phyloP scores from a whole-genome alignment of 1,284 basidiomycete species.

The Cryptococcus hybrid region DNA sequence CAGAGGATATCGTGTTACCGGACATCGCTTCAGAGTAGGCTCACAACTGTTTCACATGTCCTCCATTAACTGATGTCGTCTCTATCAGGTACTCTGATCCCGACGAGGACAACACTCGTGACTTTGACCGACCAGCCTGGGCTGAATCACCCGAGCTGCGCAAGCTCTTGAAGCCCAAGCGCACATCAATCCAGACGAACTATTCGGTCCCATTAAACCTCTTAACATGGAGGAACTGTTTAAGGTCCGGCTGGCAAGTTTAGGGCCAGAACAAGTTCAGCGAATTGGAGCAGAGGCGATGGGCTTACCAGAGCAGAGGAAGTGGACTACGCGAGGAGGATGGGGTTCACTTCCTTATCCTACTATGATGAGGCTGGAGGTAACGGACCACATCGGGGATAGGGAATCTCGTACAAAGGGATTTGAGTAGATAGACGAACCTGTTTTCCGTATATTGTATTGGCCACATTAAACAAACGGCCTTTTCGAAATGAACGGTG shows the following conservation, averaged over 20 bases:
- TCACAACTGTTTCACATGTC: not conserved
- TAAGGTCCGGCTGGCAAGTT: constrained; percentile 65
- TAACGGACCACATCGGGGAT: not conserved
- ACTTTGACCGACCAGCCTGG: constrained; percentile 67
- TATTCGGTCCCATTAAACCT: constrained; percentile 82
- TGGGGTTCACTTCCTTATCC: constrained; percentile 66
- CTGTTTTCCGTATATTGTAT: no score
- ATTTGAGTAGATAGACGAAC: no score
- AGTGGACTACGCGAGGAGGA: constrained; percentile 76
- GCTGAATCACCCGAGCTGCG: constrained; percentile 83
- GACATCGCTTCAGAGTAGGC: constrained; percentile 81
- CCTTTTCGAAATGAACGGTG: no score
- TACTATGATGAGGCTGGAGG: constrained; percentile 1
- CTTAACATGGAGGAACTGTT: constrained; percentile 69
- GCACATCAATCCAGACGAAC: constrained; percentile 82
- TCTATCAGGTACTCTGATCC: constrained; percentile 74
- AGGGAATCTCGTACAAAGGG: no score
- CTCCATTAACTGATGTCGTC: not conserved
- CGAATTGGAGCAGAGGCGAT: constrained; percentile 85
- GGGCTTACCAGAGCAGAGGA: constrained; percentile 78
- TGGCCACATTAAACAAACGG: no score
- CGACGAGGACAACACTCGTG: constrained; percentile 66
- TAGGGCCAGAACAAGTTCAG: constrained; percentile 82
- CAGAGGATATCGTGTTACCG: constrained; percentile 75
- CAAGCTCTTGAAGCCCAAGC: constrained; percentile 73